Base-by-base conservation (phyloP, 2,329 filamentous ascomycete species). In the Colletotrichum sp. region DNA sequence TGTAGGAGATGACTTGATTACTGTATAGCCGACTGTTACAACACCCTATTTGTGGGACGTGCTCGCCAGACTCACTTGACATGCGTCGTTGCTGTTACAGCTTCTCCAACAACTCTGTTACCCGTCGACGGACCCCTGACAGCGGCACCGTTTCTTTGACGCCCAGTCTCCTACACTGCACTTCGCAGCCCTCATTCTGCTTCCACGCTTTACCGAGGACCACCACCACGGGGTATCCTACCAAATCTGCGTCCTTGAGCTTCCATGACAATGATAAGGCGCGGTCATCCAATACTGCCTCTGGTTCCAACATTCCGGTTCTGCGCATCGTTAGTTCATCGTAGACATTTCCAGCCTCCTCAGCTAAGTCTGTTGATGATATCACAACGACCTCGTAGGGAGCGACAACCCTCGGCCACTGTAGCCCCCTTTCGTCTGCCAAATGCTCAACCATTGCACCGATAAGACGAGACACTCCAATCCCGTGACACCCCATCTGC, bases 401-500 rank as follows among this genome's bases (percentile, higher is more conserved):
- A 4, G 97, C 95, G 78, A 98, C 96, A 12, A 88, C 92, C 8
- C 93, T 89, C 1, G 97, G 97, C 97, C 97, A 99, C 80, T 95
- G 95, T 9, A 98, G 88, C 0, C 96, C 97, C 81, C 87, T 90
- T 4, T 89, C 82, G 79, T 98, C 95, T 0, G 92, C 89, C 12
- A 95, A 87, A 52, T 93, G 90, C 78, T 96, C 93, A 2, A 96
- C 96, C 1, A 97, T 92, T 2, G 97, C 95, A 11, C 94, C 96
- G 77, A 99, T 93, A 80, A 99, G 93, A 60, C 97, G 93, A 7
- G 96, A 98, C 22, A 99, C 92, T 3, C 97, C 97, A 77, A 99
- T 98, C 1, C 97, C 97, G 82, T 98, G 95, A 83, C 97, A 99
- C 71, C 97, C 97, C 97, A 99, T 99, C 78, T 98, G 92, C 81